These are phyloP conservation scores for Fusarium globosum DNA, from an alignment of 2,329 filamentous ascomycete species.

Conservation along the genomic window DNA sequence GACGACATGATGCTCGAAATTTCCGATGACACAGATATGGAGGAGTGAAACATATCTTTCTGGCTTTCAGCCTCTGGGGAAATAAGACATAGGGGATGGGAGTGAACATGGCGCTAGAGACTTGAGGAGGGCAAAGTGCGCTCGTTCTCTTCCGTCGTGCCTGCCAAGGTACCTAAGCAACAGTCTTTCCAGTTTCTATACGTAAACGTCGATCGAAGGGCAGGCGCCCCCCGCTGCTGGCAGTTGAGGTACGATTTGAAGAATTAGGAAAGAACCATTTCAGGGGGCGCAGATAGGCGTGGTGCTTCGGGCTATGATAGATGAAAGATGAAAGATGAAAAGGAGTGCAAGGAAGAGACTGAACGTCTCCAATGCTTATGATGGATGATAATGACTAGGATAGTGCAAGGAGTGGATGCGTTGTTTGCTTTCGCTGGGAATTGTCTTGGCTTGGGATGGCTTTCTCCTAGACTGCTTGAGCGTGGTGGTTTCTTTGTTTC, in stretches of 20 bases:
- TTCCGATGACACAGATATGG: conserved; percentile 4
- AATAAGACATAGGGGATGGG: not conserved
- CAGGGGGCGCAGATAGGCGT: not conserved
- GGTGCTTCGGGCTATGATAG: conserved; percentile 6
- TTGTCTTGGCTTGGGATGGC: not conserved
- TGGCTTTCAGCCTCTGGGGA: not conserved
- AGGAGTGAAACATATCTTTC: not conserved
- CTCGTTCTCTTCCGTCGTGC: not conserved
- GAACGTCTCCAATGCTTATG: not conserved
- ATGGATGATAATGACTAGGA: not conserved
- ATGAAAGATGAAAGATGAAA: conserved; percentile 12
- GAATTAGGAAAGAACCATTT: not conserved
- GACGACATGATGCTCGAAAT: not conserved
- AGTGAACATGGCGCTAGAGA: not conserved
- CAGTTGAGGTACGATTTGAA: conserved; percentile 1
- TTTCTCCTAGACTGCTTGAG: conserved; percentile 14
- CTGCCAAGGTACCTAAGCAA: not conserved
- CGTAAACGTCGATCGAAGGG: conserved; percentile 3
- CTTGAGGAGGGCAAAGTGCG: not conserved
- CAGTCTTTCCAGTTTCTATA: not conserved
- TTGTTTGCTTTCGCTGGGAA: not conserved
- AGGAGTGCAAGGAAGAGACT: not conserved
- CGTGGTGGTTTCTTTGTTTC: not conserved
- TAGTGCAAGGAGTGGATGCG: not conserved
- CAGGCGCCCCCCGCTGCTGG: not conserved